Percentiles rank a stretch among this genome's conserved stretches.
phyloP scores from a whole-genome alignment of 331 rosid genomes.

The Rhamnella rubrinervis region DNA sequence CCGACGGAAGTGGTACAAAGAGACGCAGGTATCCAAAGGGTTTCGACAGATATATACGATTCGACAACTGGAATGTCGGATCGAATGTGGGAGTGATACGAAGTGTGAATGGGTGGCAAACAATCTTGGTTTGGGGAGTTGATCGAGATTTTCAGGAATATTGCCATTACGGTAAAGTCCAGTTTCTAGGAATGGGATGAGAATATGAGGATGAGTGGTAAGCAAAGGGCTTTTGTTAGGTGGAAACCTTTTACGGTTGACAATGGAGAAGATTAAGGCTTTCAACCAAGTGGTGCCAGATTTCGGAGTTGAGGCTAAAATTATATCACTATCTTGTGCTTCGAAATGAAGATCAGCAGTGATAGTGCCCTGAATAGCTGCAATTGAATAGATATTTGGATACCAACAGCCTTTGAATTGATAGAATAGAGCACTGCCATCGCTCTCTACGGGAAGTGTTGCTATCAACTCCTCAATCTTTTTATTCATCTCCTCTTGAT shows the following conservation, averaged over 20 bases:
- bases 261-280: not conserved
- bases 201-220: not conserved
- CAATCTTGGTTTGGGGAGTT: not conserved
- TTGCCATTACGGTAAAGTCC: not conserved
- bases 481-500: too few species aligned
- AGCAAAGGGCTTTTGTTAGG: not conserved
- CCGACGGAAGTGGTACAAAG: constrained; percentile 6
- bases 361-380: not conserved
- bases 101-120: constrained; percentile 25
- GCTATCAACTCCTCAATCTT: too few species aligned
- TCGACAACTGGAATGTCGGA: not conserved
- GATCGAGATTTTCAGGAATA: not conserved
- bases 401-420: not conserved
- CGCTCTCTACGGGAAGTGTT: too few species aligned
- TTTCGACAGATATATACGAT: constrained; percentile 24
- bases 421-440: not conserved
- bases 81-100: constrained; percentile 16
- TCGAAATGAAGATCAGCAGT: not conserved
- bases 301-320: not conserved
- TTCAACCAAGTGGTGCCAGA: not conserved
- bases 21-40: constrained; percentile 28
- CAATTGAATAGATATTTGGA: not conserved
- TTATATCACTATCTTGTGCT: not conserved
- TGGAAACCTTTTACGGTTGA: not conserved
- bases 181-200: not conserved